Conservation (phyloP, 345 rosid genomes). For the Syzygium aromaticum region DNA sequence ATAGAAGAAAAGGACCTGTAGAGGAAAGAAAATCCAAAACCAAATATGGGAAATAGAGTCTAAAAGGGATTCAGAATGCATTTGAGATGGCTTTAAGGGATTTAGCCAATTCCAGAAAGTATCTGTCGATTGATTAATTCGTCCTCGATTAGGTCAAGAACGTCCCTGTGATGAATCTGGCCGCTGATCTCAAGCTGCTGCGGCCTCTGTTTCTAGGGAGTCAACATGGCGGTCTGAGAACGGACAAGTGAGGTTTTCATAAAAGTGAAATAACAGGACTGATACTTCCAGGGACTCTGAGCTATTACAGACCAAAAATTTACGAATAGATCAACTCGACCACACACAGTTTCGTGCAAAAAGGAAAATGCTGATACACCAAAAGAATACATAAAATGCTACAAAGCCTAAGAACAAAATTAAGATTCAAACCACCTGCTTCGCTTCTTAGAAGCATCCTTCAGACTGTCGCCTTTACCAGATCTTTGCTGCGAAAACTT, state of each 20-base stretch:
- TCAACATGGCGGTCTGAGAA: background rate
- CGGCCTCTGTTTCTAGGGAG: background rate
- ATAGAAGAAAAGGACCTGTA: background rate
- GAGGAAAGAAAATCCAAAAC: background rate
- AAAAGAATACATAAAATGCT: background rate
- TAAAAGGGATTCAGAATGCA: background rate
- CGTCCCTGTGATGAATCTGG: background rate
- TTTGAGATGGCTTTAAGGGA: background rate
- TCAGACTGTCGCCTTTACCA: constrained; percentile 29
- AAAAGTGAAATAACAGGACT: background rate
- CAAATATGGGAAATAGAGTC: background rate
- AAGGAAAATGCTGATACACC: background rate
- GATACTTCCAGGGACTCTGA: background rate
- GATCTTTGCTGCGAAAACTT: constrained; percentile 54
- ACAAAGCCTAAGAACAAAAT: background rate
- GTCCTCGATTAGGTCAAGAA: background rate
- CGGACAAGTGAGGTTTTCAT: background rate
- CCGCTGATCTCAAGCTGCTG: background rate
- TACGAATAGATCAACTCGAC: background rate
- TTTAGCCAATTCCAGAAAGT: background rate
- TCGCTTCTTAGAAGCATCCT: constrained; percentile 34
- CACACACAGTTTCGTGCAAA: background rate
- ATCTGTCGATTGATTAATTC: background rate
- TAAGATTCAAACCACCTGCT: constrained; percentile 59
- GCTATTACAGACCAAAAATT: too few relatives aligned